Evolutionary conservation across 805 yeast genomes (phyloP), one percentile per base, ranked within the genome.

Genomic region (Metschnikowia colocasiae): DNA sequence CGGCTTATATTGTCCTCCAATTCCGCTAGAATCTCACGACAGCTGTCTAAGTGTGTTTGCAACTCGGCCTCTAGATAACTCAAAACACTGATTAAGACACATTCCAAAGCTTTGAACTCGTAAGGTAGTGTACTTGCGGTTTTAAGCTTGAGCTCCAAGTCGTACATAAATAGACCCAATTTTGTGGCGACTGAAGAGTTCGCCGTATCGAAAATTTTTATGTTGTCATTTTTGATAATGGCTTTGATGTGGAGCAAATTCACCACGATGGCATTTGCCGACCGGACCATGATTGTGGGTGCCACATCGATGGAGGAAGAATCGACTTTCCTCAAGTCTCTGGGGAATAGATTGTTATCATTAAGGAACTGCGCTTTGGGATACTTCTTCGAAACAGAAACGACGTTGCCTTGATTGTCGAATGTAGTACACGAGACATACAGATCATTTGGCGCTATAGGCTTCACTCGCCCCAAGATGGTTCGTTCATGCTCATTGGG

Each of bases 191-290:
- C 77, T n/a, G 79, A 75, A 2, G 84, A 78, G 44, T 68, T 79
- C 45, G 83, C 73, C 12, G 88, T 82, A 59, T 94, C 98, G 64
- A 94, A 94, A 1, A 94, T 77, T 67, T 87, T 76, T 8, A 94
- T 95, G 52, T 76, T 71, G 58, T 92, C 88, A 35, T 80, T 76
- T 57, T 85, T 87, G n/a, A 94, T 80, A 40, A 94, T 73, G 1
- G 97, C 98, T 54, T 94, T 85, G 42, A 94, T 89, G 62, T 91
- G 94, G 32, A 94, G 68, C 59, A 94, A 67, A 61, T 90, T 91
- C 41, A 94, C 81, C 45, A 94, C 70, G 16, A 92, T 86, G 44
- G 95, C 85, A 53, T 79, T 78, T 22, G 79, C 75, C n/a, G 71
- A 59, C 49, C 97, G 76, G 19, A 90, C 89, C 50, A 91, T 82